A percentile compares a stretch with the other conserved stretches of the same genome.
Evolutionary conservation across 179 eudicot species (phyloP).

Genomic region (Amaranthus tricolor): DNA sequence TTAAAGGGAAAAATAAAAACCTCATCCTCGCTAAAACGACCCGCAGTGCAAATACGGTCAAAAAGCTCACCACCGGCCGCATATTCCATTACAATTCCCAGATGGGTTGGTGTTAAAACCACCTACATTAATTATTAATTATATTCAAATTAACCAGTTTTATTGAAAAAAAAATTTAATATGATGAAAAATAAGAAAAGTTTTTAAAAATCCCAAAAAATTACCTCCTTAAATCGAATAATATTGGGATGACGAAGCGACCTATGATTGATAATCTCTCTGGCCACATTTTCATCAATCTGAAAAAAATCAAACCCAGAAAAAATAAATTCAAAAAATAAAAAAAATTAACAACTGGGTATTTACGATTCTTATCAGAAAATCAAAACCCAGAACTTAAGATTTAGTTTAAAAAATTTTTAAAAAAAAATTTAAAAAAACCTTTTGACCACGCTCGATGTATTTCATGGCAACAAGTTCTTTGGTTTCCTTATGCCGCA

Average conservation of each 20-base stretch:
- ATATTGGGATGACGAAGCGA: conserved; percentile 46
- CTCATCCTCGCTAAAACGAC: conserved; percentile 52
- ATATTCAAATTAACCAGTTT: conserved; percentile 4
- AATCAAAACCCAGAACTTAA: background rate
- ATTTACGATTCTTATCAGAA: background rate
- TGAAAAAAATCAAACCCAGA: conserved; percentile 1
- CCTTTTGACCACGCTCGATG: conserved; percentile 49
- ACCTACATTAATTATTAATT: conserved; percentile 15
- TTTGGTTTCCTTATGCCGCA: conserved; percentile 41
- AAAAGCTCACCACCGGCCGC: conserved; percentile 53
- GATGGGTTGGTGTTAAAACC: conserved; percentile 46
- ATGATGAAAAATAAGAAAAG: background rate
- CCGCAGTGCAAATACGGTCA: conserved; percentile 48
- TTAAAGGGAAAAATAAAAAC: conserved; percentile 2
- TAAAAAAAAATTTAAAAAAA: background rate
- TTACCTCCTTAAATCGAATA: conserved; percentile 40
- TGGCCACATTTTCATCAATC: conserved; percentile 48
- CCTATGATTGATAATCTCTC: conserved; percentile 45
- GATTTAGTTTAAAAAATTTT: no score
- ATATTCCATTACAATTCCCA: conserved; percentile 51
- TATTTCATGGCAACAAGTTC: conserved; percentile 52
- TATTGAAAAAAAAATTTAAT: background rate
- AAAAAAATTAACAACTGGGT: background rate
- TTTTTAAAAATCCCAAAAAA: background rate
- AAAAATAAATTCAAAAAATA: background rate